These are phyloP conservation scores for Pelargonium cotyledonis DNA, from an alignment of 441 rosid genomes.

Conservation along the genomic window DNA sequence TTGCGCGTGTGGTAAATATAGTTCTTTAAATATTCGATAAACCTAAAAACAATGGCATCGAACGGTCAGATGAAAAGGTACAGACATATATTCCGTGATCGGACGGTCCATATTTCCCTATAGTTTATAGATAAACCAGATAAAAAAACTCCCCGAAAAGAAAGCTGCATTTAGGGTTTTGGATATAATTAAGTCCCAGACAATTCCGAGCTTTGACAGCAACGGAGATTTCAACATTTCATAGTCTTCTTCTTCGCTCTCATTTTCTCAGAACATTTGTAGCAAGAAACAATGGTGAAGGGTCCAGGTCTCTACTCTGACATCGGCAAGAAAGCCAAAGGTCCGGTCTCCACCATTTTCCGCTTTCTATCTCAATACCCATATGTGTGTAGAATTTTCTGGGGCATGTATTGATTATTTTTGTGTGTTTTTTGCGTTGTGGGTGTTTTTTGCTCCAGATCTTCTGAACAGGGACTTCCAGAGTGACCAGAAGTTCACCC, in stretches of 20 bases:
- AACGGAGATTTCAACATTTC: neutral
- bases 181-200: neutral
- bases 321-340: slow-evolving; percentile 61
- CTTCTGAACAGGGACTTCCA: slow-evolving; percentile 88
- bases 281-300: slow-evolving; percentile 13
- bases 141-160: neutral
- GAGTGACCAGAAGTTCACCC: slow-evolving; percentile 77
- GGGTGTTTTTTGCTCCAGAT: slow-evolving; percentile 34
- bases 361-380: slow-evolving; percentile 38
- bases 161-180: neutral
- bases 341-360: no score
- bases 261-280: slow-evolving; percentile 49
- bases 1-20: no score
- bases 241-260: neutral
- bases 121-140: neutral
- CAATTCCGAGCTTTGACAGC: neutral
- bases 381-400: slow-evolving; percentile 52
- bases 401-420: no score
- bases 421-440: neutral
- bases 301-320: slow-evolving; percentile 89
- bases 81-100: no score
- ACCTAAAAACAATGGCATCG: no score
- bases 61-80: no score
- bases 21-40: no score
- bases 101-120: no score